These are phyloP conservation scores for Cladosporium velox DNA, from an alignment of 2,329 filamentous ascomycete genomes.

Conservation along the genomic window DNA sequence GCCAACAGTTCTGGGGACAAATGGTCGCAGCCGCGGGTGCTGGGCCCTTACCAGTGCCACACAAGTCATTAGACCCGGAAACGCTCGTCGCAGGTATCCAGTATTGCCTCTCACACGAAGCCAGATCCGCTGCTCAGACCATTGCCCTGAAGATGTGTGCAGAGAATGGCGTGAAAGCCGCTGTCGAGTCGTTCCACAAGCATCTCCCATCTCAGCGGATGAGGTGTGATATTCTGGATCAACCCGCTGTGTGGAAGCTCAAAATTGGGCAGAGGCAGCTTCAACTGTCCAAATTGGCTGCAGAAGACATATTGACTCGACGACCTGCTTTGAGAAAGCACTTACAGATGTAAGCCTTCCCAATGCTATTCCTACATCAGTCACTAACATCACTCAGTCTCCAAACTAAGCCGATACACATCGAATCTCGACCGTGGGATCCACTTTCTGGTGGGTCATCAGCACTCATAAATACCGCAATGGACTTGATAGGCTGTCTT, in stretches of 20 bases:
- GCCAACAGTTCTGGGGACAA: conserved; percentile 55
- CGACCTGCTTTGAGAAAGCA: not conserved
- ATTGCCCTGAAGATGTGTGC: conserved; percentile 65
- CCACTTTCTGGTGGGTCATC: too few relatives aligned
- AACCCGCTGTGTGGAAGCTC: conserved; percentile 62
- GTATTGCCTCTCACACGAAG: conserved; percentile 56
- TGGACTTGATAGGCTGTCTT: too few relatives aligned
- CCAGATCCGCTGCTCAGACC: conserved; percentile 56
- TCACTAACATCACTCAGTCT: not conserved
- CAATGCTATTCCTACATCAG: not conserved
- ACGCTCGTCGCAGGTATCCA: conserved; percentile 47
- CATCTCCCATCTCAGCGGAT: conserved; percentile 57
- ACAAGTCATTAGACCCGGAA: conserved; percentile 60
- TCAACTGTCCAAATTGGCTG: not conserved
- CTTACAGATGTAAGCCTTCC: not conserved
- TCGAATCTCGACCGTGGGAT: too few relatives aligned
- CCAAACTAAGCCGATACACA: too few relatives aligned
- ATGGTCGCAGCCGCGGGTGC: conserved; percentile 48
- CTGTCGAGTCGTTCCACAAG: conserved; percentile 66
- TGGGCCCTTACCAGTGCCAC: conserved; percentile 74
- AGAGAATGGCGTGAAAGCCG: conserved; percentile 68
- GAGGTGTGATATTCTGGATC: conserved; percentile 69
- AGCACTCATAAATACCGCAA: too few relatives aligned
- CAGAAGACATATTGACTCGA: not conserved
- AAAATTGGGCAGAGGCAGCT: not conserved